Conservation (phyloP, 345 rosid species). For the Alliaria petiolata region DNA sequence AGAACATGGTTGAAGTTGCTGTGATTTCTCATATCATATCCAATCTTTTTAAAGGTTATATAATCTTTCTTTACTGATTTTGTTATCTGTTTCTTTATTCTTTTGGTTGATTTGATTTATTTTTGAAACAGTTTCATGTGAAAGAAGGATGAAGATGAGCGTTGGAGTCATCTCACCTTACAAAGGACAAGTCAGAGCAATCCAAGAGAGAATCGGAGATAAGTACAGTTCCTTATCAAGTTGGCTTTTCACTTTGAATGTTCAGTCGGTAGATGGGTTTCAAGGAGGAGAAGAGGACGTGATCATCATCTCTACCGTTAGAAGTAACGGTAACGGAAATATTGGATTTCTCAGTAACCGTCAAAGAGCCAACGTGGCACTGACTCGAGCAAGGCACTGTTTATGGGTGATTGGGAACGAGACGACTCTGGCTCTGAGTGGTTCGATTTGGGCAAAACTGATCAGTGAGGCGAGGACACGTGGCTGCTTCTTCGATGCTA, state of each 20-base stretch:
- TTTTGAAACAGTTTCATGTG: not conserved
- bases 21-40: slow-evolving; percentile 21
- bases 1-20: slow-evolving; percentile 40
- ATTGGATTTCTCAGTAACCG: slow-evolving; percentile 35
- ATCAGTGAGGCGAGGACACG: slow-evolving; percentile 32
- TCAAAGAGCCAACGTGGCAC: slow-evolving; percentile 34
- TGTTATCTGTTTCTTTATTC: not conserved
- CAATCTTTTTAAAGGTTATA: not conserved
- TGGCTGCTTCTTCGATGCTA: slow-evolving; percentile 30
- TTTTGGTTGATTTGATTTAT: not conserved
- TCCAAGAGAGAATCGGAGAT: slow-evolving; percentile 28
- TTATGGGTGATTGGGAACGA: slow-evolving; percentile 45
- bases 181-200: slow-evolving; percentile 38
- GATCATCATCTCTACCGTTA: slow-evolving; percentile 42
- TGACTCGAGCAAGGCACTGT: slow-evolving; percentile 38
- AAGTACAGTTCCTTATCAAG: not conserved
- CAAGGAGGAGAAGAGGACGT: slow-evolving; percentile 47
- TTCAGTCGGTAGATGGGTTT: slow-evolving; percentile 42
- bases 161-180: slow-evolving; percentile 44
- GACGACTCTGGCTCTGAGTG: slow-evolving; percentile 27
- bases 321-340: slow-evolving; percentile 32
- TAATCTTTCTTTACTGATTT: not conserved
- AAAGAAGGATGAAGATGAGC: slow-evolving; percentile 15
- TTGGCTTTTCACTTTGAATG: slow-evolving; percentile 22
- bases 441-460: slow-evolving; percentile 34